Evolutionary conservation across 495 filamentous ascomycete species (phyloP), one percentile per base, ranked within the genome.

Genomic region (Penicillium tannophilum): DNA sequence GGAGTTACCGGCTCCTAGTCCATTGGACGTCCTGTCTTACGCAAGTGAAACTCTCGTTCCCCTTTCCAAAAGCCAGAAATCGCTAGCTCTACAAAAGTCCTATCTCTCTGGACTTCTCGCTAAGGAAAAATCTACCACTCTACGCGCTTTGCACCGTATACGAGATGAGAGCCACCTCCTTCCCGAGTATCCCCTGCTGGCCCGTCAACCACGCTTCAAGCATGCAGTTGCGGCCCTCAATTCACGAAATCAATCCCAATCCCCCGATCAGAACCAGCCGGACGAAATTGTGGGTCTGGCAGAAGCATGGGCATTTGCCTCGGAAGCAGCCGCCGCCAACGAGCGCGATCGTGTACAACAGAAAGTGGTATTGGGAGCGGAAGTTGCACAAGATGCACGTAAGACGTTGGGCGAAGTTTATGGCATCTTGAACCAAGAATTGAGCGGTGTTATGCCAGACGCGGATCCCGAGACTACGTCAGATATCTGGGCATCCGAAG

Each of bases 91-190:
- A 36, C 85, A 90, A 53, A 88, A 86, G 48, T 80, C 83, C 6
- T 85, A 89, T 63, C 63, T 90, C 45, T 78, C 82, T 36, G 77
- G 74, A 10, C 66, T 80, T 28, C 74, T 91, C 16, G 67, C 79
- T 3, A 86, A 82, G 61, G 85, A 89, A 55, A 79, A 85, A 52
- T 78, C 79, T 19, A 85, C 85, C 2, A 79, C 80, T 9, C 75
- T 79, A 41, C 81, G 84, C 54, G 67, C 71, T 0, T 71, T 90
- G 11, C 80, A 84, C 49, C 86, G 84, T 33, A 71, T 90, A 1
- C 77, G 79, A 12, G 84, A 90, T 35, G 88, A 91, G 60, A 89
- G 86, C 62, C 86, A 90, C 54, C 76, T 91, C 5, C 79, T 90
- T 2, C 85, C 83, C 0, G 77, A 81, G 41, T 84, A 88, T 54